phyloP scores from a whole-genome alignment of 164 flowering plant species.

The Chimonanthus praecox region DNA sequence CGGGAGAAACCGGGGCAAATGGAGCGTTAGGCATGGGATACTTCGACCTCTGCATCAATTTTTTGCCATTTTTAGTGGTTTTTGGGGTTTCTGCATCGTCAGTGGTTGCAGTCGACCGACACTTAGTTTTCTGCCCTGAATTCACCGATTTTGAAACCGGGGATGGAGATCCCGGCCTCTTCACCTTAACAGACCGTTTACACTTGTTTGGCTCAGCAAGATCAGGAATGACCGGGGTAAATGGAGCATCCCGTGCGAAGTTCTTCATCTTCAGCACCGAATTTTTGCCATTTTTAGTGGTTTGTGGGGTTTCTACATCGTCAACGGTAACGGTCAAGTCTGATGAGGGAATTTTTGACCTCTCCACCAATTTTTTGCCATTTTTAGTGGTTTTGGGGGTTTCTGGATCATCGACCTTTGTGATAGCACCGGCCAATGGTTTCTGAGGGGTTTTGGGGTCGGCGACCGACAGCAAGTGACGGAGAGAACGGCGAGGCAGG shows the following conservation, averaged over 20 bases:
- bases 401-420: neutral
- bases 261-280: neutral
- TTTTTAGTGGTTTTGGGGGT: conserved; percentile 7
- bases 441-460: neutral
- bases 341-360: too few species aligned
- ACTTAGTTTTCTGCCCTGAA: conserved; percentile 7
- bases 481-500: conserved; percentile 18
- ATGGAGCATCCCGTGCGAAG: neutral
- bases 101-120: neutral
- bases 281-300: neutral
- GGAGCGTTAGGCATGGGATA: neutral
- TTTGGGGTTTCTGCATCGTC: conserved; percentile 2
- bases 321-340: too few species aligned
- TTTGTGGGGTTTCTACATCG: neutral
- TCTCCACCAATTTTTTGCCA: neutral
- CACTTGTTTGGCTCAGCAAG: conserved; percentile 8
- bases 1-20: conserved; percentile 13
- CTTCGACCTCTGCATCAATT: neutral
- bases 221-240: conserved; percentile 16
- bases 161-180: neutral
- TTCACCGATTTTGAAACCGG: neutral
- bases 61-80: conserved; percentile 8
- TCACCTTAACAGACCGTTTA: conserved; percentile 7
- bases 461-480: neutral
- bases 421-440: neutral